Evolutionary conservation across 805 yeast species (phyloP).

Genomic region (Wickerhamomyces tratensis): DNA sequence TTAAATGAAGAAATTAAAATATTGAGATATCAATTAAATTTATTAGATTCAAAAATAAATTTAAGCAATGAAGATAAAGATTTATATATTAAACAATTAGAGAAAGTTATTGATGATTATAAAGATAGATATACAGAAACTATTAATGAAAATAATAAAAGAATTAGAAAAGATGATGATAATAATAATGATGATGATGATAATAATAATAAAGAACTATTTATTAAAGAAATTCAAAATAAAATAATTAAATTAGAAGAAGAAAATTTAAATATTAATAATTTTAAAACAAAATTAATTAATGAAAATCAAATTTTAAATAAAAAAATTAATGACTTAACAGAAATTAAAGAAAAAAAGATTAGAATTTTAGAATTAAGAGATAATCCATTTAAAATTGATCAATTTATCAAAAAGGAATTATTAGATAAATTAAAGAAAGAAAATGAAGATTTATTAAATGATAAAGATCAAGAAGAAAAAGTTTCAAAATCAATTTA

Average conservation of each 20-base stretch:
- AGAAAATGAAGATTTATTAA: conserved; percentile 51
- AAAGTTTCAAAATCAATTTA: conserved; percentile 52
- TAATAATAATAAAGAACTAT: conserved; percentile 10
- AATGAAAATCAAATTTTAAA: conserved; percentile 26
- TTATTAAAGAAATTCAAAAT: conserved; percentile 15
- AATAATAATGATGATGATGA: conserved; percentile 16
- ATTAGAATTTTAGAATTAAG: conserved; percentile 51
- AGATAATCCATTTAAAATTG: conserved; percentile 52
- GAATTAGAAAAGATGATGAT: conserved; percentile 18
- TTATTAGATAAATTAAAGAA: conserved; percentile 38
- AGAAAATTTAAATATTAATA: conserved; percentile 29
- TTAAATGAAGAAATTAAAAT: conserved; percentile 51
- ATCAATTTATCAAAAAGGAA: conserved; percentile 49
- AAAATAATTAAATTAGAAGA: conserved; percentile 26
- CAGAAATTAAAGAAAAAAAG: conserved; percentile 26
- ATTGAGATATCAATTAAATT: conserved; percentile 45
- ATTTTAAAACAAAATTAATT: conserved; percentile 27
- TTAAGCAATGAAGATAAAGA: conserved; percentile 12
- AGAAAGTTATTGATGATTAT: conserved; percentile 41
- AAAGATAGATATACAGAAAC: conserved; percentile 28
- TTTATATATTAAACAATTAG: conserved; percentile 14
- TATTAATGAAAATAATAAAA: conserved; percentile 14
- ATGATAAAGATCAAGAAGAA: conserved; percentile 8
- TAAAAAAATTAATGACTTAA: conserved; percentile 25
- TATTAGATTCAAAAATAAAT: conserved; percentile 27